Percentiles rank a stretch among this genome's conserved stretches.
These are phyloP conservation scores for Vanderwaltozyma yarrowii DNA, from an alignment of 805 yeast genomes.

Conservation along the genomic window DNA sequence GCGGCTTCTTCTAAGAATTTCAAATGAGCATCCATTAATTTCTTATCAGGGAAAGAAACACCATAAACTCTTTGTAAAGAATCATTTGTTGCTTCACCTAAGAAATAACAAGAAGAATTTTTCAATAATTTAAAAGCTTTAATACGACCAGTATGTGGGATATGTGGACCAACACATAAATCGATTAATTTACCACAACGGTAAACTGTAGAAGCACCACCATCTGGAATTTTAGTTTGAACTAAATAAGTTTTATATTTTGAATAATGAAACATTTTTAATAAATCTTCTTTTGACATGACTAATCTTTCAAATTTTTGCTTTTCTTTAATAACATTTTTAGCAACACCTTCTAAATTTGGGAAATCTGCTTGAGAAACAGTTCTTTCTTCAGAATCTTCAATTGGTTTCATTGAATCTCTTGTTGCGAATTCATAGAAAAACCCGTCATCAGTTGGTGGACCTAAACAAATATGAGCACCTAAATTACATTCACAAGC, in stretches of 20 bases:
- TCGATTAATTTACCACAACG: constrained; percentile 97
- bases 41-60: constrained; percentile 97
- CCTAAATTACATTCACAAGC: constrained; percentile 95
- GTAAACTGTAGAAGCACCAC: constrained; percentile 91
- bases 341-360: constrained; percentile 74
- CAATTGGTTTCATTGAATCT: constrained; percentile 32
- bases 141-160: constrained; percentile 94
- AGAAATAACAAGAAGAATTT: constrained; percentile 91
- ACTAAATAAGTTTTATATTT: constrained; percentile 89
- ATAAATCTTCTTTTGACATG: constrained; percentile 81
- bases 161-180: constrained; percentile 95
- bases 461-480: constrained; percentile 87
- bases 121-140: constrained; percentile 90
- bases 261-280: constrained; percentile 91
- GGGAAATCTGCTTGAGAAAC: constrained; percentile 79
- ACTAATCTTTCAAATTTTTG: constrained; percentile 91
- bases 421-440: constrained; percentile 87
- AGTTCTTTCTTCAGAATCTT: constrained; percentile 65
- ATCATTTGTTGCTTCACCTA: constrained; percentile 88
- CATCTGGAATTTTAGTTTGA: constrained; percentile 85
- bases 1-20: constrained; percentile 95
- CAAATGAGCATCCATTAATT: constrained; percentile 87
- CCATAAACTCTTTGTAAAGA: constrained; percentile 96
- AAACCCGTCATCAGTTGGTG: constrained; percentile 96
- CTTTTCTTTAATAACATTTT: constrained; percentile 86